Evolutionary conservation across 2,329 filamentous ascomycete genomes (phyloP).

Genomic region (Alternaria longipes): DNA sequence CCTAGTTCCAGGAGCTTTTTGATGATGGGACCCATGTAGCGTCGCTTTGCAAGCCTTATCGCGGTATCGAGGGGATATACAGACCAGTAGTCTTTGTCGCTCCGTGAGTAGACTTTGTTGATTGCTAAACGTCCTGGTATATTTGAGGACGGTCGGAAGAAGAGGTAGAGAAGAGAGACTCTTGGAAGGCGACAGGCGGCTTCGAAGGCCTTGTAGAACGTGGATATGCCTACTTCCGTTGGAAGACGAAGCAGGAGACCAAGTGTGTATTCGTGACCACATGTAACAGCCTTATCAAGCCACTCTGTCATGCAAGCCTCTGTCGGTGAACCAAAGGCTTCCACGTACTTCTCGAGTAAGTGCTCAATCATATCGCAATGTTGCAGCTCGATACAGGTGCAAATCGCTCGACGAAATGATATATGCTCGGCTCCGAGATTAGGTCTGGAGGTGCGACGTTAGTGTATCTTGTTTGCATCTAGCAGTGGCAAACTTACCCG

Average conservation of each 20-base stretch:
- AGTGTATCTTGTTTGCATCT: too few relatives aligned
- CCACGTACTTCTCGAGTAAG: neutral
- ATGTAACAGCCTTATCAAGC: neutral
- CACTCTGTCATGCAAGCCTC: neutral
- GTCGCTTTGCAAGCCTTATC: neutral
- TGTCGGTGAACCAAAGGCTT: neutral
- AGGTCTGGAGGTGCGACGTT: accelerated
- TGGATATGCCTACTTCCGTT: neutral
- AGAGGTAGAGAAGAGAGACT: neutral
- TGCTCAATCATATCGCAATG: accelerated
- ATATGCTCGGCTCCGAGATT: neutral
- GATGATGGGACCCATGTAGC: accelerated
- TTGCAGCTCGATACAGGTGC: neutral
- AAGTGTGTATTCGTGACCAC: neutral
- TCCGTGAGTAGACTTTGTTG: neutral
- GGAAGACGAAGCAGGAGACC: accelerated
- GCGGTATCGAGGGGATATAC: neutral
- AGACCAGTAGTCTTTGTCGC: accelerated
- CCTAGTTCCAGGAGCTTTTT: neutral
- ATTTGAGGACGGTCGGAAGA: neutral
- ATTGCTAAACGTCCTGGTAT: neutral
- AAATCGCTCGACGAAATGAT: neutral
- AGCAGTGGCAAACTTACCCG: accelerated
- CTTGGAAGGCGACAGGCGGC: neutral
- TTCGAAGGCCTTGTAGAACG: neutral